Conservation (phyloP, 108 stramenopile genomes). For the Cyclostephanos tholiformis region DNA sequence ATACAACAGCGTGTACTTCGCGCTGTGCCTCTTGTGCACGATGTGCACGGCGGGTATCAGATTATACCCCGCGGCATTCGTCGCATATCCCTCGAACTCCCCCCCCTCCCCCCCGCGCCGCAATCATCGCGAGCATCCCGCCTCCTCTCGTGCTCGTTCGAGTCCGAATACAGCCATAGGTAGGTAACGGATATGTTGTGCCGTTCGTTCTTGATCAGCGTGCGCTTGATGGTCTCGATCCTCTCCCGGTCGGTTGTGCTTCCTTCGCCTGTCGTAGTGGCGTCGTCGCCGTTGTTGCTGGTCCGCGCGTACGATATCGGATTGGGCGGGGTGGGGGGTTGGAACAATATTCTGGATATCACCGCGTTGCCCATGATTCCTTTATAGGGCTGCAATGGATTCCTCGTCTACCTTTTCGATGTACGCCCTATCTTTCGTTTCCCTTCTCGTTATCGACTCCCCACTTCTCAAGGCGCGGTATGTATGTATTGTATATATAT, state of each 20-base stretch:
- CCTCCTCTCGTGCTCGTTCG: background rate
- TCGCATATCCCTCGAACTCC: too few relatives aligned
- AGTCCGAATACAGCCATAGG: constrained; percentile 3
- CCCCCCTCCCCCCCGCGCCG: too few relatives aligned
- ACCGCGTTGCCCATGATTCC: constrained; percentile 41
- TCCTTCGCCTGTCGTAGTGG: too few relatives aligned
- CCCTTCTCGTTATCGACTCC: too few relatives aligned
- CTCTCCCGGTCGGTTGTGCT: background rate
- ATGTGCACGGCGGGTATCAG: constrained; percentile 37
- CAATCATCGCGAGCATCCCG: background rate
- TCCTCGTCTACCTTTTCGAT: background rate
- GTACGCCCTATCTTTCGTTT: background rate
- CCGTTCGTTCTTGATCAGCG: background rate
- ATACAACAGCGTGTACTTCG: constrained; percentile 49
- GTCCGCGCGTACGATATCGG: constrained; percentile 8
- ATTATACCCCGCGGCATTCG: background rate
- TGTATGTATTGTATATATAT: too few relatives aligned
- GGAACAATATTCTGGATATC: constrained; percentile 46
- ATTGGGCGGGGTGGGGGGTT: constrained; percentile 44
- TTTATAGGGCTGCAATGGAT: too few relatives aligned
- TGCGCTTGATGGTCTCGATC: background rate
- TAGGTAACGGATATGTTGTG: constrained; percentile 3
- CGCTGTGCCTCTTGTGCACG: background rate
- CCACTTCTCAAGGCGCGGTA: too few relatives aligned
- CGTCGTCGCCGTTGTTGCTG: too few relatives aligned